phyloP scores from a whole-genome alignment of 2,329 filamentous ascomycete species.

The Cercospora zeae-maydis region DNA sequence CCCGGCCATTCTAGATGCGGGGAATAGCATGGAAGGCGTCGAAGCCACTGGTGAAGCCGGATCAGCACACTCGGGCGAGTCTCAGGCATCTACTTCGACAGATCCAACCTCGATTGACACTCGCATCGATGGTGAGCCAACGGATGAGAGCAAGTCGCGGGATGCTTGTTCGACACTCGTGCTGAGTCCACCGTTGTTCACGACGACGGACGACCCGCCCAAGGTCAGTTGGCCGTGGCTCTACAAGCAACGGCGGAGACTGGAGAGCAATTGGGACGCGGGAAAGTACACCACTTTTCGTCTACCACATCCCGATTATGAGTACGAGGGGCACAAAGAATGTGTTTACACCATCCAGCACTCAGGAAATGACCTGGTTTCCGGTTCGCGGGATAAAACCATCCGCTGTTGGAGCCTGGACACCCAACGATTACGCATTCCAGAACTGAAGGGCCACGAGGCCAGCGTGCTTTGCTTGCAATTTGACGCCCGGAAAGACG shows the following conservation, averaged over 20 bases:
- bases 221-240: constrained; percentile 90
- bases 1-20: neutral
- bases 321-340: constrained; percentile 79
- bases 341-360: constrained; percentile 96
- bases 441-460: constrained; percentile 68
- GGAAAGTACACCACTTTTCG: constrained; percentile 83
- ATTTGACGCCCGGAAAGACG: constrained; percentile 73
- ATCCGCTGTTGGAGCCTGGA: constrained; percentile 88
- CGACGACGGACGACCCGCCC: constrained; percentile 38
- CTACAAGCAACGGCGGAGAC: constrained; percentile 76
- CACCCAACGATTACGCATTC: constrained; percentile 68
- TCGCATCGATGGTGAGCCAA: neutral
- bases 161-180: neutral
- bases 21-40: constrained; percentile 22
- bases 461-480: constrained; percentile 93
- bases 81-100: neutral
- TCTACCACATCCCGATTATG: constrained; percentile 76
- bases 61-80: neutral
- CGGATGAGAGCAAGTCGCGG: neutral
- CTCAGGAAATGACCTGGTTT: constrained; percentile 79
- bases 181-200: constrained; percentile 20
- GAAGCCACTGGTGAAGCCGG: constrained; percentile 9
- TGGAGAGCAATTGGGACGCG: constrained; percentile 89
- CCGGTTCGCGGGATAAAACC: constrained; percentile 83
- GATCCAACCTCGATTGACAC: neutral